Conservation (phyloP, 371 early-diverging fungal genomes). For the Umbelopsis sp. region DNA sequence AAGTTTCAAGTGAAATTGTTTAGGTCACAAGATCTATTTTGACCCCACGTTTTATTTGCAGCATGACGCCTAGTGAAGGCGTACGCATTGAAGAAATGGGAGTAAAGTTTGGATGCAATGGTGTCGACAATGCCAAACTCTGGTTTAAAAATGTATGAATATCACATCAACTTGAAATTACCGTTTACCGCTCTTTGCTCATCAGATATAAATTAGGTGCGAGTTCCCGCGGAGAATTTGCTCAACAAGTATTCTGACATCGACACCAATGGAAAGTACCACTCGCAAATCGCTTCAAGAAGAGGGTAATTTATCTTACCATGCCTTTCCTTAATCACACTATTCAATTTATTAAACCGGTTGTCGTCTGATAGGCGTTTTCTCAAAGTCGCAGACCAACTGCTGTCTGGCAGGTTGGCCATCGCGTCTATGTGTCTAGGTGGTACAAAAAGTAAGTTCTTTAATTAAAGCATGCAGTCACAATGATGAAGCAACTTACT, state of each 20-base stretch:
- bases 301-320: conserved; percentile 44
- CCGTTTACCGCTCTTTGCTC: background rate
- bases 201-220: conserved; percentile 30
- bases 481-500: background rate
- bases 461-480: background rate
- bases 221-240: conserved; percentile 68
- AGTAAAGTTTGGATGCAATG: conserved; percentile 60
- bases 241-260: conserved; percentile 74
- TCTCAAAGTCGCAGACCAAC: conserved; percentile 74
- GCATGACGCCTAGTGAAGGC: conserved; percentile 52
- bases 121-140: conserved; percentile 68
- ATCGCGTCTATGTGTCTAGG: conserved; percentile 68
- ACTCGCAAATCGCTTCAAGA: conserved; percentile 52
- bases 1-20: conserved; percentile 20
- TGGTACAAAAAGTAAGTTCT: conserved; percentile 52
- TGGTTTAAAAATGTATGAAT: conserved; percentile 41
- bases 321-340: background rate
- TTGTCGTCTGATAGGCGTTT: conserved; percentile 47
- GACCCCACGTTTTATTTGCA: background rate
- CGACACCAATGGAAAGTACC: conserved; percentile 58
- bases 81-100: conserved; percentile 77
- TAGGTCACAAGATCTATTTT: conserved; percentile 2
- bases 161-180: background rate
- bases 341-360: background rate
- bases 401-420: conserved; percentile 70